Evolutionary conservation across 805 yeast genomes (phyloP).

Genomic region (Yarrowia bubula): DNA sequence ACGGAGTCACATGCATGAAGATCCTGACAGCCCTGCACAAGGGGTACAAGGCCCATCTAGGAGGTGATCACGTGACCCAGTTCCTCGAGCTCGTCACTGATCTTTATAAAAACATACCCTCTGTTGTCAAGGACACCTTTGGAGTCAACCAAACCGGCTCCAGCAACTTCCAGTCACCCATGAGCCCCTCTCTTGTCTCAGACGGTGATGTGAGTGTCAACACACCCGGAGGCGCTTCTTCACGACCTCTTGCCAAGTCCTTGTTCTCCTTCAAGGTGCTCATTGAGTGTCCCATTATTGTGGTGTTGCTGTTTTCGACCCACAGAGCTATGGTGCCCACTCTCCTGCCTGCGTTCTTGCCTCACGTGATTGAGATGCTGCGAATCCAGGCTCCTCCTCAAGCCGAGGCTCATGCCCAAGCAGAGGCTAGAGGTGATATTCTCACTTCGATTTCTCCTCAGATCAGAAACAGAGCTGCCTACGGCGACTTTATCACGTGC

Average conservation of each 20-base stretch:
- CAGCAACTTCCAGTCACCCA: conserved; percentile 40
- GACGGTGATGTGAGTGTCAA: conserved; percentile 34
- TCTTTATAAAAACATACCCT: conserved; percentile 76
- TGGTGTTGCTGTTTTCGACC: conserved; percentile 87
- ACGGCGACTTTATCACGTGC: conserved; percentile 83
- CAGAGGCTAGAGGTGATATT: conserved; percentile 46
- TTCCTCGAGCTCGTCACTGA: conserved; percentile 74
- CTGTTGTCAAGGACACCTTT: conserved; percentile 69
- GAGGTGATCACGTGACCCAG: conserved; percentile 69
- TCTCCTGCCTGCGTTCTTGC: conserved; percentile 73
- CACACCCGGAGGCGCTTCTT: conserved; percentile 43
- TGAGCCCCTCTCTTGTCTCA: conserved; percentile 44
- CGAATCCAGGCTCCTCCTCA: conserved; percentile 82
- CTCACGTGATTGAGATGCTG: conserved; percentile 73
- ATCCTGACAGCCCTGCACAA: conserved; percentile 82
- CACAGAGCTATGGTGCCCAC: conserved; percentile 72
- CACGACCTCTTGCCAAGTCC: conserved; percentile 60
- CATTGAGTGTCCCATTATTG: conserved; percentile 95
- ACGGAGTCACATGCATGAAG: conserved; percentile 88
- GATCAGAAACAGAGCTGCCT: conserved; percentile 72
- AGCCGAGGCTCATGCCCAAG: conserved; percentile 70
- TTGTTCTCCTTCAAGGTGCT: conserved; percentile 84
- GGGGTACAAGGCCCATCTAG: conserved; percentile 60
- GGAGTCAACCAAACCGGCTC: conserved; percentile 30
- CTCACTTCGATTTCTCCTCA: conserved; percentile 72